Percentiles rank a stretch among this genome's conserved stretches.
Conservation (phyloP, 306 rosid species). For the Dalbergia cultrata region DNA sequence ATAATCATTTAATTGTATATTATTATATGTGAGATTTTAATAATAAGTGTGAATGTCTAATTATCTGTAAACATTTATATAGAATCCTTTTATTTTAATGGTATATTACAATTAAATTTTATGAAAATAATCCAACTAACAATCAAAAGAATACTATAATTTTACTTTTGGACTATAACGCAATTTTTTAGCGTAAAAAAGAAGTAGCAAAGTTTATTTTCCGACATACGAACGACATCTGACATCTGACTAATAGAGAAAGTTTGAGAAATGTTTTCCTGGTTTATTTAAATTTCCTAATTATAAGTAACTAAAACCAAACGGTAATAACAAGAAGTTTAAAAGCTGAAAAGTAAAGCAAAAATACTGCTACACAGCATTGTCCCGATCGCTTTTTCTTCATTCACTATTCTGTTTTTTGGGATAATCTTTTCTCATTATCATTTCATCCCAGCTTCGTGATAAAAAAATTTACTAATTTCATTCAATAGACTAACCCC, state of each 20-base stretch:
- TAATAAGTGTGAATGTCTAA: too few relatives aligned
- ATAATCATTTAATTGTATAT: too few relatives aligned
- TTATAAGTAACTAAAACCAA: not conserved
- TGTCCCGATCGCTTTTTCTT: not conserved
- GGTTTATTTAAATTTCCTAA: slow-evolving; percentile 16
- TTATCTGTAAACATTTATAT: too few relatives aligned
- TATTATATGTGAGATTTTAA: too few relatives aligned
- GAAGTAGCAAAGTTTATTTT: not conserved
- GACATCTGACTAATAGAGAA: slow-evolving; percentile 12
- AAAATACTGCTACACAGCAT: not conserved
- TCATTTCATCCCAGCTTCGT: not conserved
- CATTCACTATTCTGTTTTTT: not conserved
- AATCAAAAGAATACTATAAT: too few relatives aligned
- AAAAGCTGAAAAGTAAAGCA: not conserved
- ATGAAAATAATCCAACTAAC: too few relatives aligned
- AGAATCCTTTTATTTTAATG: too few relatives aligned
- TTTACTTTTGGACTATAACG: not conserved
- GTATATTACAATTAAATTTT: too few relatives aligned
- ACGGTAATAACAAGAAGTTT: too few relatives aligned
- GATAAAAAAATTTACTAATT: not conserved
- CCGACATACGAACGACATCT: slow-evolving; percentile 32
- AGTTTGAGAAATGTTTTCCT: not conserved
- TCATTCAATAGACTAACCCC: not conserved
- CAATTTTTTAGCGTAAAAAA: not conserved
- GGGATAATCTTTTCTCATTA: not conserved